Percentiles rank a stretch among this genome's conserved stretches.
Conservation (phyloP, 176 grass and related monocot species). For the Oryza coarctata region DNA sequence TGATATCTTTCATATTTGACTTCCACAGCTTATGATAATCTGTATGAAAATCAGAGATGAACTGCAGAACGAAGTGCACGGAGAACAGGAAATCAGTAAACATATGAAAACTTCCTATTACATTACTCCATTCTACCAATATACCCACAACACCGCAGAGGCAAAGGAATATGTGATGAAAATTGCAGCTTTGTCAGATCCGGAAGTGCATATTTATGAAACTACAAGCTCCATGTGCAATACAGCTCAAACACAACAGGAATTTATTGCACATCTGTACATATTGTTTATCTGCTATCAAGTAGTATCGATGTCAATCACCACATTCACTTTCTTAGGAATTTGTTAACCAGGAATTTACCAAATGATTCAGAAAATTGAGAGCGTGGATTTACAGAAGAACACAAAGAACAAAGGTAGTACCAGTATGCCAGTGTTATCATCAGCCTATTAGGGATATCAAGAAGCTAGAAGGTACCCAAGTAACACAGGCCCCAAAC, state of each 20-base stretch:
- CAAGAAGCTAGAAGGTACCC: not conserved
- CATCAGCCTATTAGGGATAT: not conserved
- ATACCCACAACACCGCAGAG: not conserved
- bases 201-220: not conserved
- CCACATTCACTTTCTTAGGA: not conserved
- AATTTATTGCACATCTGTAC: not conserved
- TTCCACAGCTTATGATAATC: not conserved
- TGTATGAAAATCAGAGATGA: no score
- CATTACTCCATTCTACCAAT: not conserved
- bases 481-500: not conserved
- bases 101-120: not conserved
- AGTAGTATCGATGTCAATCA: not conserved
- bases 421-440: not conserved
- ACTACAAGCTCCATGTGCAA: not conserved
- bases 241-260: not conserved
- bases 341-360: not conserved
- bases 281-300: no score
- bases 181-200: not conserved
- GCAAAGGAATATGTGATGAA: not conserved
- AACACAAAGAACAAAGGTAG: not conserved
- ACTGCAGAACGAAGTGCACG: not conserved
- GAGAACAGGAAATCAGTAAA: not conserved
- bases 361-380: not conserved
- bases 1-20: not conserved
- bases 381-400: not conserved